Percentiles rank a stretch among this genome's conserved stretches.
These are phyloP conservation scores for Lenzites betulinus DNA, from an alignment of 768 basidiomycete genomes.

Conservation along the genomic window DNA sequence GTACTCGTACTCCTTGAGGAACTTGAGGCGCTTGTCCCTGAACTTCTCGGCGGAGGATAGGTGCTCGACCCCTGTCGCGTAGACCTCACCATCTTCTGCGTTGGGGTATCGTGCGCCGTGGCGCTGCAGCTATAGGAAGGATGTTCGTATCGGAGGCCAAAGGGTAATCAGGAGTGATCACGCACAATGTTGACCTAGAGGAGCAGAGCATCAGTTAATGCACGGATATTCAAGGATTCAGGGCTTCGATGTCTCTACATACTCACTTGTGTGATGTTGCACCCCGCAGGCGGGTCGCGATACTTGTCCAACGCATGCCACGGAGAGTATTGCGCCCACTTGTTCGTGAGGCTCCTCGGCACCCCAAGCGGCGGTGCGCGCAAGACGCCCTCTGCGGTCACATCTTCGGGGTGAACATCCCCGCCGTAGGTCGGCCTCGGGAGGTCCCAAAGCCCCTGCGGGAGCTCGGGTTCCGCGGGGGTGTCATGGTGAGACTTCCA, in stretches of 20 bases:
- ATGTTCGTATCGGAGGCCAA: not conserved
- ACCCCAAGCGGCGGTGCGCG: slow-evolving; percentile 18
- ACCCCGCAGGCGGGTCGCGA: slow-evolving; percentile 45
- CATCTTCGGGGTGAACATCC: not conserved
- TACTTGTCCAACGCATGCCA: slow-evolving; percentile 54
- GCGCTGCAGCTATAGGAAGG: slow-evolving; percentile 60
- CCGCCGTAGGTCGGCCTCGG: not conserved
- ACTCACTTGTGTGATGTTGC: slow-evolving; percentile 57
- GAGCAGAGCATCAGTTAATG: not conserved
- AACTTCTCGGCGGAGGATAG: slow-evolving; percentile 50
- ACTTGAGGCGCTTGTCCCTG: slow-evolving; percentile 50
- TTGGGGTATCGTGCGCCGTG: slow-evolving; percentile 85
- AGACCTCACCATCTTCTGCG: slow-evolving; percentile 37
- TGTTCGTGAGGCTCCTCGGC: slow-evolving; percentile 16
- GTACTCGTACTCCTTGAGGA: slow-evolving; percentile 60
- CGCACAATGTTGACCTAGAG: slow-evolving; percentile 62
- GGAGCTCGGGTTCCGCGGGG: not conserved
- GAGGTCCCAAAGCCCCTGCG: not conserved
- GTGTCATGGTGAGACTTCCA: slow-evolving; percentile 3
- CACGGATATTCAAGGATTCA: no score
- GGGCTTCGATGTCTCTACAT: no score
- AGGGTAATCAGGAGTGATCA: not conserved
- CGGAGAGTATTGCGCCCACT: slow-evolving; percentile 66
- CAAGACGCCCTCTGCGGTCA: not conserved
- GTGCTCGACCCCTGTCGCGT: slow-evolving; percentile 56